Conservation (phyloP, 1,284 basidiomycete species). For the Wallemia ichthyophaga region DNA sequence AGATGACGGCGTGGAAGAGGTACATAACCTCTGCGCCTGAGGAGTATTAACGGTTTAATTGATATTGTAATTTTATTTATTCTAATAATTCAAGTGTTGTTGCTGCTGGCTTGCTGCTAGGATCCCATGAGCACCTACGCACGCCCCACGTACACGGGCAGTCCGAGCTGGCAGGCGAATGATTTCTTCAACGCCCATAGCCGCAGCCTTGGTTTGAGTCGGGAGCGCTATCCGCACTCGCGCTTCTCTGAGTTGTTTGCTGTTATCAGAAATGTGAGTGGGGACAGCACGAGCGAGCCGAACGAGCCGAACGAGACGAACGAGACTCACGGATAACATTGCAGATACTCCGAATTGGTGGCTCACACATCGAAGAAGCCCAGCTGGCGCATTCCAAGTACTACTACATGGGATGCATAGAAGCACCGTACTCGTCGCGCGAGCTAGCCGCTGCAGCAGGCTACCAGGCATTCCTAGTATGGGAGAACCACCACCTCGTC, state of each 20-base stretch:
- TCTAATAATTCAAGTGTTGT: not conserved
- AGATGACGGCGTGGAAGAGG: conserved; percentile 7
- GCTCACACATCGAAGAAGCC: not conserved
- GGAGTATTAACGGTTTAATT: not conserved
- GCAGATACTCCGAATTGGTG: not conserved
- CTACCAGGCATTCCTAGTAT: not conserved
- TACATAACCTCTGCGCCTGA: not conserved
- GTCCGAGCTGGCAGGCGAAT: not conserved
- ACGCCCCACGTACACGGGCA: not conserved
- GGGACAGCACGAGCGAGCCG: too few species aligned
- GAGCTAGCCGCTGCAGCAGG: not conserved
- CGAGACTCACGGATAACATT: too few species aligned
- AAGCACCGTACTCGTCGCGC: not conserved
- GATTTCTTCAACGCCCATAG: not conserved
- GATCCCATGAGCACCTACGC: not conserved
- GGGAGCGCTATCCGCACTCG: not conserved
- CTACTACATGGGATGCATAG: not conserved
- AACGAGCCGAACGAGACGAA: too few species aligned
- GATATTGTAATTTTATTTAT: not conserved
- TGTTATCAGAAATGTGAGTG: not conserved
- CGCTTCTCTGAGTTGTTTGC: not conserved
- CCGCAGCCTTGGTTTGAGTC: not conserved
- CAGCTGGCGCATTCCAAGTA: not conserved
- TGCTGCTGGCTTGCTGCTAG: too few species aligned
- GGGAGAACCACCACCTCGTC: not conserved